Base-by-base conservation (phyloP, 1,139 yeast species). In the Lodderomyces margitis region DNA sequence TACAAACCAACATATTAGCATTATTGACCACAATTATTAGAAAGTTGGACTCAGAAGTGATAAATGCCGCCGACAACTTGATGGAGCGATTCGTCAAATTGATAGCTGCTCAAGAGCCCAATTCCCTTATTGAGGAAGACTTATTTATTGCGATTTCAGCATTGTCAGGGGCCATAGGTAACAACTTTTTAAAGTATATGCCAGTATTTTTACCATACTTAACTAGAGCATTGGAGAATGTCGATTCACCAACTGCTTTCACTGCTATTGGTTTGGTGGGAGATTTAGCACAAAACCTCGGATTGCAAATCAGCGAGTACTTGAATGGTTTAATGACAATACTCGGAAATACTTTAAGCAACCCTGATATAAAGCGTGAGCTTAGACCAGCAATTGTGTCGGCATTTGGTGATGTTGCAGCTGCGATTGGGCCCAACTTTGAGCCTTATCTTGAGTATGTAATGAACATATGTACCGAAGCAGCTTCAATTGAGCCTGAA, bases 341-440 rank as follows among this genome's bases (percentile, higher is more conserved):
- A 36, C 75, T 92, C 57, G 91, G 96, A 42, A 73, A 77, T 40
- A 79, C 82, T 53, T 74, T 92, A 49, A 80, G 83, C 45, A 77
- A 78, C 52, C 72, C 77, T 30, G 78, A 76, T 42, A 83, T 87
- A 23, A 83, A 84, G 57, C 78, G 86, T 49, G 95, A 88, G 49
- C 73, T 91, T 50, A 83, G 87, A 62, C 96, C 98, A 11, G 78
- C 88, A 15, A 87, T 91, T 25, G 70, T 94, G 52, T 87, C 97
- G n/a, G 89, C 96, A 56, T 87, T 92, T 62, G 98, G 98, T 49
- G 98, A 92, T 62, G 78, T 94, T 57, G 98, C 98, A 2, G 78
- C 96, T 1, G 81, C 94, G 9, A 81, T 91, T 50, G 97, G 96
- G 5, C 58, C 73, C 3, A 77, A 75, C 43, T 92, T 91, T 64